Base-by-base conservation (phyloP, 306 rosid species). In the Ammopiptanthus mongolicus region DNA sequence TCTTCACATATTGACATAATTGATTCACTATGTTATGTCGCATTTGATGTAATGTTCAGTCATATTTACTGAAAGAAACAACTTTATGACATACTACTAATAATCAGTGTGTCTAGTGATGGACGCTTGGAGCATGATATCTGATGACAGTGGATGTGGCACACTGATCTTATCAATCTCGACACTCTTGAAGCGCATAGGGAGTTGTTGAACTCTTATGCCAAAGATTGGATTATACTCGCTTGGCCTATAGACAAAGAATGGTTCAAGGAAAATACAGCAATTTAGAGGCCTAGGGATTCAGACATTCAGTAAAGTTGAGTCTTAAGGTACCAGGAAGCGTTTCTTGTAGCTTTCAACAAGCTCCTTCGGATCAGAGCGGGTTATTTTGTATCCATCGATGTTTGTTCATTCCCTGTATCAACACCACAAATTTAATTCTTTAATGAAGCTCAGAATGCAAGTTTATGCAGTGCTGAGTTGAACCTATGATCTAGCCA, bases 291-390 rank as follows among this genome's bases (percentile, higher is more conserved):
- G 39, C 70, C 48, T 56, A 14, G 52, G 42, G 56, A 51, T 57
- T 60, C 52, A 58, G 56, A 33, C 14, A 5, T 56, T 29, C 4
- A 51, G 48, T 22, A 31, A 46, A 73, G 69, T 65, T 57, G 31
- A 57, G 44, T 51, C 42, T 44, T 57, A 11, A 56, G 37, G 46
- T 77, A 66, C 86, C 82, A 72, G 69, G 73, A 90, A 85, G 57
- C 85, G 92, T 65, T 72, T 88, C 91, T 80, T 93, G 78, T 79
- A 88, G 65, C 81, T 77, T 42, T 88, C 90, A 42, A 90, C 82
- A 14, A 79, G 86, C 76, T 84, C 93, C 78, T 77, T 78, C 8
- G 91, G 91, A 29, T 90, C 88, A 42, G 73, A 23, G 31, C 78
- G 78, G 10, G 97, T 91, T 83, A 61, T 78, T 33, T 65, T 81